These are phyloP conservation scores for Xylaria palmicola DNA, from an alignment of 495 filamentous ascomycete species.

Conservation along the genomic window DNA sequence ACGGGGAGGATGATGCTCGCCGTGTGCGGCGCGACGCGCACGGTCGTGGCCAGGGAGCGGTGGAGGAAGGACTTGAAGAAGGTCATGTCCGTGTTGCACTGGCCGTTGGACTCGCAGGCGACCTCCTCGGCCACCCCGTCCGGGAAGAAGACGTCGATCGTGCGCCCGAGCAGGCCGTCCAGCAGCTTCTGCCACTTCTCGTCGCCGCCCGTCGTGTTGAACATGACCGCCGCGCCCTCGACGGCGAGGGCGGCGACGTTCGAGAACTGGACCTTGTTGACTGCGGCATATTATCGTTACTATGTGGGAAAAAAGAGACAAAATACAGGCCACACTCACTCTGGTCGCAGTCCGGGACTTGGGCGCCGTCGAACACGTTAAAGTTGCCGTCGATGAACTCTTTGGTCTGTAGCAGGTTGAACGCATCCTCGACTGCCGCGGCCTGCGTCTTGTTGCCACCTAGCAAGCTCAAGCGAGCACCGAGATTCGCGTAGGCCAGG, in stretches of 20 bases:
- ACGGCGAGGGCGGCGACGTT: constrained; percentile 66
- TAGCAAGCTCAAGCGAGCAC: constrained; percentile 63
- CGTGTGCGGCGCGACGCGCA: constrained; percentile 66
- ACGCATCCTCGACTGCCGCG: constrained; percentile 63
- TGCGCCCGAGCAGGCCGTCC: constrained; percentile 53
- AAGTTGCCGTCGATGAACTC: constrained; percentile 52
- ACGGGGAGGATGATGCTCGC: constrained; percentile 57
- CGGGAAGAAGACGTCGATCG: constrained; percentile 57
- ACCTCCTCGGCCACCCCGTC: constrained; percentile 53
- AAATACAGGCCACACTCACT: neutral
- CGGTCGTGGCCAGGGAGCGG: constrained; percentile 67
- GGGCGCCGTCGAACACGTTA: constrained; percentile 64
- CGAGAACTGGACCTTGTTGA: constrained; percentile 60
- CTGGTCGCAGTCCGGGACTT: constrained; percentile 53
- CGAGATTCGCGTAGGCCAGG: constrained; percentile 70
- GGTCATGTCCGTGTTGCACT: constrained; percentile 66
- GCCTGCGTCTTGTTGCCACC: constrained; percentile 62
- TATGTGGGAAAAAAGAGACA: neutral
- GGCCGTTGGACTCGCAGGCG: constrained; percentile 59
- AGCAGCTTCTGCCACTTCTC: constrained; percentile 58
- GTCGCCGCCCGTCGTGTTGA: constrained; percentile 58
- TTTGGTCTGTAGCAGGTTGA: constrained; percentile 59
- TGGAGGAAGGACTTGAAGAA: constrained; percentile 78
- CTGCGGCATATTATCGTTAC: neutral
- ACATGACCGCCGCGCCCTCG: constrained; percentile 67